Conservation (phyloP, 176 grass and related monocot species). For the Rhynchospora breviuscula region DNA sequence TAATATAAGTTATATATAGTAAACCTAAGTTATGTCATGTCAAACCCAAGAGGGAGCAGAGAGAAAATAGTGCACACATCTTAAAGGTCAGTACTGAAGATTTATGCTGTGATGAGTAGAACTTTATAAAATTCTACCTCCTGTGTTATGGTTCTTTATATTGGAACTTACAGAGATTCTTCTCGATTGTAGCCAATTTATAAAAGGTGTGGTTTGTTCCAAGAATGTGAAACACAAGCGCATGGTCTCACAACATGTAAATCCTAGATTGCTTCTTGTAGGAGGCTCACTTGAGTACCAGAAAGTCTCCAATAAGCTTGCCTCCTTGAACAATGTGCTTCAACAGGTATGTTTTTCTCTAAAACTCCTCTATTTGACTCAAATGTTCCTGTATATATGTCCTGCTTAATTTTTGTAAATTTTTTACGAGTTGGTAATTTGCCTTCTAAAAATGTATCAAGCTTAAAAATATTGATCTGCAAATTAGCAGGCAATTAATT, state of each 20-base stretch:
- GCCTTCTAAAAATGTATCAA: neutral
- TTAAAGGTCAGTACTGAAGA: neutral
- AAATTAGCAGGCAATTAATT: neutral
- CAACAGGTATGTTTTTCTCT: conserved; percentile 46
- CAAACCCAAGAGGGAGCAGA: neutral
- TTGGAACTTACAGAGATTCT: neutral
- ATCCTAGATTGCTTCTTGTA: conserved; percentile 75
- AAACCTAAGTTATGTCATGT: neutral
- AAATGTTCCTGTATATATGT: neutral
- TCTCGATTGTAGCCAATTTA: conserved; percentile 46
- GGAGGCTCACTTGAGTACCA: conserved; percentile 84
- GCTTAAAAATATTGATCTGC: neutral
- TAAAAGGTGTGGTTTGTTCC: conserved; percentile 86
- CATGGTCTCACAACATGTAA: conserved; percentile 68
- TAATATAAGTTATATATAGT: neutral
- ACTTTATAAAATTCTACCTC: neutral
- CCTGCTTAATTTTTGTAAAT: neutral
- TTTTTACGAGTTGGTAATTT: neutral
- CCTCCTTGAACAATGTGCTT: conserved; percentile 67
- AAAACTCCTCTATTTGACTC: neutral
- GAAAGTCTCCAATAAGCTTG: conserved; percentile 68
- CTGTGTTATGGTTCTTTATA: neutral
- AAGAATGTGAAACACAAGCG: conserved; percentile 96
- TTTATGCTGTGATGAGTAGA: neutral
- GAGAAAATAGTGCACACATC: neutral